Evolutionary conservation across 768 basidiomycete species (phyloP).

Genomic region (Leucosporidium yakuticum): DNA sequence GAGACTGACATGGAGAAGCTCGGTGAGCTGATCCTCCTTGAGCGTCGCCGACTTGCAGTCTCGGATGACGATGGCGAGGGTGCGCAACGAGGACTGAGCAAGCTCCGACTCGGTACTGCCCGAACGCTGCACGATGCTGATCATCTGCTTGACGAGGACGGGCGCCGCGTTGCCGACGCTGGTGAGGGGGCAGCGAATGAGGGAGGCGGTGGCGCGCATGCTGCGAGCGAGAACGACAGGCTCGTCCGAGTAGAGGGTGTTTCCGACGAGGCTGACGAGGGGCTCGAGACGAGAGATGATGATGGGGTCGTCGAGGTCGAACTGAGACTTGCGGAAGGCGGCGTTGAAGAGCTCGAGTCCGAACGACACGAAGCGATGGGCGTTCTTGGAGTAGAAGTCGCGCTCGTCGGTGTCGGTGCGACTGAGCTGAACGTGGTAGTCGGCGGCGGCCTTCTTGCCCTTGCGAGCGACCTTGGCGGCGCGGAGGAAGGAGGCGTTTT

Average conservation of each 20-base stretch:
- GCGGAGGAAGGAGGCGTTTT: conserved; percentile 80
- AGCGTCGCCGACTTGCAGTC: conserved; percentile 73
- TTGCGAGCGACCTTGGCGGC: conserved; percentile 22
- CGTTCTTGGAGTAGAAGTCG: conserved; percentile 65
- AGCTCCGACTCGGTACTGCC: conserved; percentile 86
- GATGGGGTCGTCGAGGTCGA: conserved; percentile 71
- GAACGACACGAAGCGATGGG: conserved; percentile 82
- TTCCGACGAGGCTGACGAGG: conserved; percentile 79
- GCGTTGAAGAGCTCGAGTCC: conserved; percentile 87
- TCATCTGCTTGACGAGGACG: conserved; percentile 73
- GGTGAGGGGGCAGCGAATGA: conserved; percentile 76
- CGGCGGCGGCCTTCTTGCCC: conserved; percentile 25
- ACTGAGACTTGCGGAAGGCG: conserved; percentile 74
- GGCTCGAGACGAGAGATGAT: conserved; percentile 77
- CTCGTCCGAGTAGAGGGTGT: conserved; percentile 79
- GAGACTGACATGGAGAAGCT: conserved; percentile 47
- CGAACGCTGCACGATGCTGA: conserved; percentile 70
- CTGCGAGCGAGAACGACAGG: conserved; percentile 67
- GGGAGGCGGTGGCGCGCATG: conserved; percentile 69
- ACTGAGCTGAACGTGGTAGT: conserved; percentile 65
- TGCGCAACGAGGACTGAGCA: conserved; percentile 78
- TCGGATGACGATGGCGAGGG: conserved; percentile 81
- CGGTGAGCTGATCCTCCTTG: conserved; percentile 81
- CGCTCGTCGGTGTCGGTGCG: conserved; percentile 50
- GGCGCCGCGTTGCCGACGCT: conserved; percentile 68